phyloP scores from a whole-genome alignment of 805 yeast genomes.

The Candida peoriensis region DNA sequence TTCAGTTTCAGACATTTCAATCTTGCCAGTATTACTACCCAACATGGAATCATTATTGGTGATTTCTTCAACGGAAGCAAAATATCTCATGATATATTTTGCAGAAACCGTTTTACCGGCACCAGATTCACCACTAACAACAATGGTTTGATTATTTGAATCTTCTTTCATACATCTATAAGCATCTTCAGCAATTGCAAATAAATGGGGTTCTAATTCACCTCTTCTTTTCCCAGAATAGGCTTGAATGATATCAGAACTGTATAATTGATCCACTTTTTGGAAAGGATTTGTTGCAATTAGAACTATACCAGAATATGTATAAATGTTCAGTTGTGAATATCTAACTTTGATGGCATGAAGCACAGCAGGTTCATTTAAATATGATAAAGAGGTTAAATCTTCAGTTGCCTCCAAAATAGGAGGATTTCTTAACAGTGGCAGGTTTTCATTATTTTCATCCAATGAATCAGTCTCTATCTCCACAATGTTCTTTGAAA shows the following conservation, averaged over 20 bases:
- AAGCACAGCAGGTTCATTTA: slow-evolving; percentile 94
- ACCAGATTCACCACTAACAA: slow-evolving; percentile 96
- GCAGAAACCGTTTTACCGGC: slow-evolving; percentile 99
- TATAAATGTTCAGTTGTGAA: slow-evolving; percentile 84
- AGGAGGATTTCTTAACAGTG: slow-evolving; percentile 87
- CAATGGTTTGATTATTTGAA: slow-evolving; percentile 85
- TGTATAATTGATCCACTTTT: slow-evolving; percentile 82
- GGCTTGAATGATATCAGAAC: slow-evolving; percentile 90
- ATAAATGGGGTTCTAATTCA: slow-evolving; percentile 93
- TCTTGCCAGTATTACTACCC: slow-evolving; percentile 38
- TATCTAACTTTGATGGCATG: slow-evolving; percentile 91
- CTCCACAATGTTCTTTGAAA: slow-evolving; percentile 38
- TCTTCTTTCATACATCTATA: slow-evolving; percentile 90
- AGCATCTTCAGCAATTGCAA: slow-evolving; percentile 97
- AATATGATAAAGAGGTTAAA: slow-evolving; percentile 82
- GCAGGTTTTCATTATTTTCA: slow-evolving; percentile 41
- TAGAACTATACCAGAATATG: slow-evolving; percentile 94
- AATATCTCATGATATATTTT: slow-evolving; percentile 94
- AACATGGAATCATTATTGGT: slow-evolving; percentile 27
- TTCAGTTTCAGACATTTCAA: slow-evolving; percentile 85
- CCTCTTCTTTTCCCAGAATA: slow-evolving; percentile 92
- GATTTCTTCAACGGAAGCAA: slow-evolving; percentile 81
- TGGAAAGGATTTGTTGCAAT: slow-evolving; percentile 97
- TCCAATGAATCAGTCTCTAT: slow-evolving; percentile 39
- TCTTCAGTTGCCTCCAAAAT: slow-evolving; percentile 92